These are phyloP conservation scores for Uromyces viciae-fabae DNA, from an alignment of 1,284 basidiomycete genomes.

Conservation along the genomic window DNA sequence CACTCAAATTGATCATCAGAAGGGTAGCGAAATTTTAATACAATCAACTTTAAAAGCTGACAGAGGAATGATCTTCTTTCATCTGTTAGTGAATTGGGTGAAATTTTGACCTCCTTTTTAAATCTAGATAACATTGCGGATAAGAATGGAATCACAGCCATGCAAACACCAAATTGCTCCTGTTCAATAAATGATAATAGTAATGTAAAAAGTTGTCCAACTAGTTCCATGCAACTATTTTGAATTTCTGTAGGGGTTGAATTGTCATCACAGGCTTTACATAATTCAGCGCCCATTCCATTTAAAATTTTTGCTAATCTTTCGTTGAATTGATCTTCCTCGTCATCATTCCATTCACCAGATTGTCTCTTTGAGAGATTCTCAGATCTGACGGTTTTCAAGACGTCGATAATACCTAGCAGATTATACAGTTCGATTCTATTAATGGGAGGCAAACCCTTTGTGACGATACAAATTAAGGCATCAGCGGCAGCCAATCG, in stretches of 20 bases:
- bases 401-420: constrained; percentile 73
- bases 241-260: constrained; percentile 57
- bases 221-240: constrained; percentile 66
- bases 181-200: constrained; percentile 86
- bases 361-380: constrained; percentile 65
- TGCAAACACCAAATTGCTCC: constrained; percentile 77
- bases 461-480: constrained; percentile 75
- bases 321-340: constrained; percentile 79
- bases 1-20: constrained; percentile 68
- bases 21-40: constrained; percentile 66
- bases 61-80: constrained; percentile 74
- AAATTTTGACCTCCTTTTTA: constrained; percentile 70
- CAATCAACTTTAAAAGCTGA: constrained; percentile 72
- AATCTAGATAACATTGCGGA: constrained; percentile 73
- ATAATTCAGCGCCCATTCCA: constrained; percentile 74
- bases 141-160: constrained; percentile 75
- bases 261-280: constrained; percentile 70
- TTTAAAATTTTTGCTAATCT: constrained; percentile 81
- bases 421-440: constrained; percentile 87
- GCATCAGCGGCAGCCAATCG: constrained; percentile 78
- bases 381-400: constrained; percentile 71
- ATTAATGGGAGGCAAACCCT: constrained; percentile 87
- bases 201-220: constrained; percentile 71
- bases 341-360: constrained; percentile 58
- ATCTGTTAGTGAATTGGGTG: constrained; percentile 64